Evolutionary conservation across 257 asterid species (phyloP).

Genomic region (Haberlea rhodopensis): DNA sequence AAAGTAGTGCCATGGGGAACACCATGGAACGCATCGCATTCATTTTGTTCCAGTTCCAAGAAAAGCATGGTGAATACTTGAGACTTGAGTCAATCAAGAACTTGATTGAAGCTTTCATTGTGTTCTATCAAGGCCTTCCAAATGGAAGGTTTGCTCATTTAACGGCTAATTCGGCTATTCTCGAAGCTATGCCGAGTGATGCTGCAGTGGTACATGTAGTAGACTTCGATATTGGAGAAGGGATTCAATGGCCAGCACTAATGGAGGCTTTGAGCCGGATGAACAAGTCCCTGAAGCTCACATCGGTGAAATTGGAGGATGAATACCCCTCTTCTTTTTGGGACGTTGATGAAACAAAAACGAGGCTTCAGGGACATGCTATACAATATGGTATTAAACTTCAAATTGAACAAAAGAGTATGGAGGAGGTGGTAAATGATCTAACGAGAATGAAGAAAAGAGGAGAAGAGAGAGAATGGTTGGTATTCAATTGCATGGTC

Average conservation of each 20-base stretch:
- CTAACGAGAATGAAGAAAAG: constrained; percentile 31
- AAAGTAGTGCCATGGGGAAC: constrained; percentile 46
- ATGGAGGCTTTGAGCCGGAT: constrained; percentile 50
- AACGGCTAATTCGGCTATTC: constrained; percentile 48
- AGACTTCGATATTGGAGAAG: constrained; percentile 59
- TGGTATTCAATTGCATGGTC: constrained; percentile 66
- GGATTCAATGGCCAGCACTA: constrained; percentile 63
- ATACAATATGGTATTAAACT: constrained; percentile 35
- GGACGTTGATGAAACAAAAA: constrained; percentile 51
- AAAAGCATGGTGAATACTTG: constrained; percentile 39
- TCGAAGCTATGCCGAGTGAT: constrained; percentile 45
- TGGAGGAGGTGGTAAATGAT: constrained; percentile 38
- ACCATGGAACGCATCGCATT: constrained; percentile 55
- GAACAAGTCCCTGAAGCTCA: constrained; percentile 40
- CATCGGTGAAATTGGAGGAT: constrained; percentile 44
- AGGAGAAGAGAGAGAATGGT: constrained; percentile 40
- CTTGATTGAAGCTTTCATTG: constrained; percentile 44
- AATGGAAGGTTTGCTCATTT: constrained; percentile 60
- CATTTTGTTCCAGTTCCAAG: constrained; percentile 43
- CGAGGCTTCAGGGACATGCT: constrained; percentile 47
- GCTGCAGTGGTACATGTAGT: constrained; percentile 28
- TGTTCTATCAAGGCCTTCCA: constrained; percentile 48
- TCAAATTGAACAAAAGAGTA: constrained; percentile 41
- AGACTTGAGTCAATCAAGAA: constrained; percentile 54
- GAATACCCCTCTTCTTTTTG: constrained; percentile 28